Conservation (phyloP, 306 rosid genomes). For the Castanea sativa region DNA sequence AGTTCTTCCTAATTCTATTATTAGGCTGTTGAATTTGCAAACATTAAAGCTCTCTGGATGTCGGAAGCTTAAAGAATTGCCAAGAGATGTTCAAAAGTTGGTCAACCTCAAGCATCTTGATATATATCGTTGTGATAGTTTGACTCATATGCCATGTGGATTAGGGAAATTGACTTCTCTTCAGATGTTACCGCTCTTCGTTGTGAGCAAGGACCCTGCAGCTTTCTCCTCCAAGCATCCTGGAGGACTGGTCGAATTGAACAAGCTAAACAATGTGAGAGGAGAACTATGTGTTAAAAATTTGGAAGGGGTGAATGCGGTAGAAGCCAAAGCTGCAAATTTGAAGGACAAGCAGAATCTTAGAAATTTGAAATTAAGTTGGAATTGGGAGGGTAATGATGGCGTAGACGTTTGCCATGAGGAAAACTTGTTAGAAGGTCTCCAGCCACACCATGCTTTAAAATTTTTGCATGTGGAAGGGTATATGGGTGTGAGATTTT, state of each 20-base stretch:
- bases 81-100: too few species aligned
- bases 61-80: too few species aligned
- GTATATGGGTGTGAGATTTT: not conserved
- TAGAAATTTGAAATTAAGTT: not conserved
- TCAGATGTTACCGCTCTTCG: not conserved
- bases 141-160: not conserved
- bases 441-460: not conserved
- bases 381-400: not conserved
- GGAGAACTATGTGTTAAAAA: not conserved
- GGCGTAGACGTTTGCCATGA: not conserved
- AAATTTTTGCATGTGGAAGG: not conserved
- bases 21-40: too few species aligned
- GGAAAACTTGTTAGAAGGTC: not conserved
- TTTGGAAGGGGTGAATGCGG: not conserved
- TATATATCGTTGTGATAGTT: too few species aligned
- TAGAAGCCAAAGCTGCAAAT: not conserved
- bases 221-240: too few species aligned
- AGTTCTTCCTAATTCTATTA: too few species aligned
- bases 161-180: not conserved
- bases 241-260: not conserved
- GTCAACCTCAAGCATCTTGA: too few species aligned
- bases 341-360: not conserved
- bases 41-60: too few species aligned
- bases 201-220: not conserved
- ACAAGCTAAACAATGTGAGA: not conserved